Evolutionary conservation across 176 grass and related monocot species (phyloP).

Genomic region (Zoysia pacifica): DNA sequence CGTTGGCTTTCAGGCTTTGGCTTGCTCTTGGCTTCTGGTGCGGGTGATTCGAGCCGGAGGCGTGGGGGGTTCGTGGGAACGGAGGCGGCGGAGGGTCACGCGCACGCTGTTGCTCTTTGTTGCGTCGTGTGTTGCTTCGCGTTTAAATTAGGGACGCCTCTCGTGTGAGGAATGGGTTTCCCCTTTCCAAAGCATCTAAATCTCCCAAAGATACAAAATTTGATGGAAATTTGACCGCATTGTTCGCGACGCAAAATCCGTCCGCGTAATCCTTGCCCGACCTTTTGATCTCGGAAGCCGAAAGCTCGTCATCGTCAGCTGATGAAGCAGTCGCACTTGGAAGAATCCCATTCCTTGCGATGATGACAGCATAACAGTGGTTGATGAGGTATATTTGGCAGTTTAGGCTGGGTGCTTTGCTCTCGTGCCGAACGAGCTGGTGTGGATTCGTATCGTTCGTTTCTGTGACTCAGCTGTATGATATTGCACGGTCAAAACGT

Average conservation of each 20-base stretch:
- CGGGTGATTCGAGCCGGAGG: not conserved
- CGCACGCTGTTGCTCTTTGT: not conserved
- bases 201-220: not conserved
- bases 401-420: constrained; percentile 15
- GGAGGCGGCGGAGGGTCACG: not conserved
- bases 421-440: not conserved
- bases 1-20: not conserved
- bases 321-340: not conserved
- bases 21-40: not conserved
- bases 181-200: not conserved
- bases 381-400: not conserved
- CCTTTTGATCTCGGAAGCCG: not conserved
- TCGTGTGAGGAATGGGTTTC: not conserved
- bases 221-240: not conserved
- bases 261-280: too few species aligned
- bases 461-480: not conserved
- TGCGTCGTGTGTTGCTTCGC: not conserved
- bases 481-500: constrained; percentile 26
- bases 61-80: not conserved
- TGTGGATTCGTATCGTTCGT: not conserved
- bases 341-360: constrained; percentile 3
- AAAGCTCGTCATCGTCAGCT: constrained; percentile 9
- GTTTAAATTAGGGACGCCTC: constrained; percentile 15
- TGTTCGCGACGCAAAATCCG: too few species aligned
- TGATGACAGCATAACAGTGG: not conserved